These are phyloP conservation scores for Phytophthora hibernalis DNA, from an alignment of 352 stramenopile species.

Conservation along the genomic window DNA sequence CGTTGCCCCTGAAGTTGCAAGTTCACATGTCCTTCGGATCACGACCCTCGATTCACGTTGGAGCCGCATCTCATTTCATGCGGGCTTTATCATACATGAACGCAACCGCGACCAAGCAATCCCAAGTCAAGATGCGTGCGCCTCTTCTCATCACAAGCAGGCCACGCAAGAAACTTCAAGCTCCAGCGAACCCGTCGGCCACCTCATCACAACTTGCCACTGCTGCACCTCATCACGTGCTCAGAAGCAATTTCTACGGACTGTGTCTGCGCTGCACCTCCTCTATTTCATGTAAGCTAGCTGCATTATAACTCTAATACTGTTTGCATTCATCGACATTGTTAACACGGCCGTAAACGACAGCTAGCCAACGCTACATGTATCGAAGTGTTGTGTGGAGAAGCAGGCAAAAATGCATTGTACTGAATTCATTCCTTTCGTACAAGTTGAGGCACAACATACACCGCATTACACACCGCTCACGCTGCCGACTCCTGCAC, in stretches of 20 bases:
- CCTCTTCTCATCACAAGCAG: slow-evolving; percentile 13
- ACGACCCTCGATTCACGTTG: background rate
- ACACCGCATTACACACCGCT: slow-evolving; percentile 23
- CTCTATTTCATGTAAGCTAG: slow-evolving; percentile 9
- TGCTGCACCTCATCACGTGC: slow-evolving; percentile 38
- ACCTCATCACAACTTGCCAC: background rate
- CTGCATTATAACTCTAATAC: background rate
- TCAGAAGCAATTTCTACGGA: slow-evolving; percentile 3
- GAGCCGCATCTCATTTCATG: slow-evolving; percentile 33
- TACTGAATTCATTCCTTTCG: slow-evolving; percentile 22
- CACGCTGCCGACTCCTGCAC: slow-evolving; percentile 21
- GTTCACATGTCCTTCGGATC: background rate
- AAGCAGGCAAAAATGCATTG: slow-evolving; percentile 12
- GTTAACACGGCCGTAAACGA: no score
- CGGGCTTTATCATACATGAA: background rate
- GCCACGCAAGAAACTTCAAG: background rate
- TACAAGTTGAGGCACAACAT: slow-evolving; percentile 29
- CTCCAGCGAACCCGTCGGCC: background rate
- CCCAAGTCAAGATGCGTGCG: slow-evolving; percentile 10
- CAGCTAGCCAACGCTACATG: no score
- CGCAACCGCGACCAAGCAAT: background rate
- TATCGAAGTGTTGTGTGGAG: no score
- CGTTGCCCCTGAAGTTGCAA: background rate
- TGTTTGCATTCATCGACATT: no score
- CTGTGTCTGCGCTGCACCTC: slow-evolving; percentile 19